Percentiles rank a stretch among this genome's conserved stretches.
These are phyloP conservation scores for Coleophoma crateriformis DNA, from an alignment of 2,329 filamentous ascomycete species.

Conservation along the genomic window DNA sequence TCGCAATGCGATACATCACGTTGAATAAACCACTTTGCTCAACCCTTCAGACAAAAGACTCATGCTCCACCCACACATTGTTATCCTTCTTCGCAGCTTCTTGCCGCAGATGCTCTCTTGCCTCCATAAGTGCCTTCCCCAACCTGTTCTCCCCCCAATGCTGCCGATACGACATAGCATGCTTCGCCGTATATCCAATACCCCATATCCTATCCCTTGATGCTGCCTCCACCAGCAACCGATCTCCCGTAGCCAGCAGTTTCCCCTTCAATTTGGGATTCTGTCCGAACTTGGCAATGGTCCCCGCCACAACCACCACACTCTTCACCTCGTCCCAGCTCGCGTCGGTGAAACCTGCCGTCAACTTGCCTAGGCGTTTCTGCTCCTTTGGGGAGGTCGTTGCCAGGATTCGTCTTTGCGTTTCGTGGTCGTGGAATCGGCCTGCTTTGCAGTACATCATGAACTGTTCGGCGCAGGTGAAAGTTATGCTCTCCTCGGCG, in stretches of 20 bases:
- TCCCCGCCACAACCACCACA: conserved; percentile 26
- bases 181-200: conserved; percentile 26
- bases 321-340: conserved; percentile 20
- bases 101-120: conserved; percentile 7
- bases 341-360: conserved; percentile 20
- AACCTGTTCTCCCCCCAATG: conserved; percentile 28
- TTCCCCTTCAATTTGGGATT: conserved; percentile 21
- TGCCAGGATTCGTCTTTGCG: conserved; percentile 18
- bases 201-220: conserved; percentile 28
- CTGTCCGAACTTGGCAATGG: conserved; percentile 28
- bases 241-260: conserved; percentile 26
- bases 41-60: too few relatives aligned
- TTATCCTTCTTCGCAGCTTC: neutral
- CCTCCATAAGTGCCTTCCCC: conserved; percentile 25
- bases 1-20: too few relatives aligned
- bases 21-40: too few relatives aligned
- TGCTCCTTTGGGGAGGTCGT: conserved; percentile 23
- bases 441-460: conserved; percentile 37
- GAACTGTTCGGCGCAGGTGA: conserved; percentile 14
- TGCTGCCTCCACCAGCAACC: conserved; percentile 26
- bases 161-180: conserved; percentile 20
- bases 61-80: neutral
- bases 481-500: too few relatives aligned
- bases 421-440: conserved; percentile 25
- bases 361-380: conserved; percentile 23